Evolutionary conservation across 495 filamentous ascomycete species (phyloP).

Genomic region (Penicillium bovifimosum): DNA sequence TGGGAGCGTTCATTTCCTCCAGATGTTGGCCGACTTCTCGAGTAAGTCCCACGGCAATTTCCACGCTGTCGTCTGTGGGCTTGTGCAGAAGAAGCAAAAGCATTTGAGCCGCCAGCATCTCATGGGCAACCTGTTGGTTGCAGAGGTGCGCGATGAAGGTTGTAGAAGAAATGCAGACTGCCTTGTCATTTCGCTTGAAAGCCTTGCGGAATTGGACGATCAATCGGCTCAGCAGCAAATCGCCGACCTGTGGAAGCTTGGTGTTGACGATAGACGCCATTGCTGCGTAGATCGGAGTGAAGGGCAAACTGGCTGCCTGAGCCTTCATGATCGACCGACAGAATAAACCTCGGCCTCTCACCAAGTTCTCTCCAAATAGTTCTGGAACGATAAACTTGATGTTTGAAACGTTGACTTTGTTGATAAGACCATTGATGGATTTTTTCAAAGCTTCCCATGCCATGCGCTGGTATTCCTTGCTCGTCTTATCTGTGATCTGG

Average conservation of each 20-base stretch:
- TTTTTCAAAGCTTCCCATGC: conserved; percentile 99
- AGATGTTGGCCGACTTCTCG: conserved; percentile 88
- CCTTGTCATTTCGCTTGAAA: conserved; percentile 95
- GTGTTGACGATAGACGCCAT: conserved; percentile 97
- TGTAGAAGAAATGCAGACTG: conserved; percentile 82
- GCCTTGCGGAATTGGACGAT: conserved; percentile 92
- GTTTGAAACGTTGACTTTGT: conserved; percentile 95
- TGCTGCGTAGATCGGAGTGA: conserved; percentile 89
- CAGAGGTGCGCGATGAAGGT: conserved; percentile 92
- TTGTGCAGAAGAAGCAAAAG: conserved; percentile 82
- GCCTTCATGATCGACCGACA: conserved; percentile 97
- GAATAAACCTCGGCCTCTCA: conserved; percentile 86
- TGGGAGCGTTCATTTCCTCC: conserved; percentile 84
- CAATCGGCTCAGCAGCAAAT: conserved; percentile 79
- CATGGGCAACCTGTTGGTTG: conserved; percentile 93
- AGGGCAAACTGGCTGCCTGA: conserved; percentile 91
- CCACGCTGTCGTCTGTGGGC: conserved; percentile 95
- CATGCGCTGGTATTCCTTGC: conserved; percentile 98
- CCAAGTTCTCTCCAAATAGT: conserved; percentile 87
- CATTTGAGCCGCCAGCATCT: conserved; percentile 87
- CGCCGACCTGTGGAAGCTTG: conserved; percentile 90
- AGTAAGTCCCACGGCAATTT: conserved; percentile 90
- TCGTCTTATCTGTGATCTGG: conserved; percentile 91
- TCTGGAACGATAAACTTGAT: conserved; percentile 97
- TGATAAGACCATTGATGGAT: conserved; percentile 96